A percentile compares a stretch with the other conserved stretches of the same genome.
phyloP scores from a whole-genome alignment of 805 yeast species.

The Cyberlindnera misumaiensis region DNA sequence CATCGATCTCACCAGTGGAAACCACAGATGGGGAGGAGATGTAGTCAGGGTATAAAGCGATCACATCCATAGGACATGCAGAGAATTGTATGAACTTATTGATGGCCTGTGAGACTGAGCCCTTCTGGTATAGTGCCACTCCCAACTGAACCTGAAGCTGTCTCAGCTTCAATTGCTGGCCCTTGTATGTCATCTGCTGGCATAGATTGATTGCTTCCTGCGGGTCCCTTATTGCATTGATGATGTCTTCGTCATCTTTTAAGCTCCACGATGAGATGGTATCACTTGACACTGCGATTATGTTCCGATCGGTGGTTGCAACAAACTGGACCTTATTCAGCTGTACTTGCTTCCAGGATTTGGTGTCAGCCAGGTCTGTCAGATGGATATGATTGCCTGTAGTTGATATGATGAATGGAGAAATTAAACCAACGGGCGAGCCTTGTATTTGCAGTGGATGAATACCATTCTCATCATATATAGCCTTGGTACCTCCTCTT shows the following conservation, averaged over 20 bases:
- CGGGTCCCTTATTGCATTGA: constrained; percentile 2
- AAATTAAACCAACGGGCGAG: constrained; percentile 1
- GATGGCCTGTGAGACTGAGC: constrained; percentile 31
- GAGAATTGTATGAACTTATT: constrained; percentile 42
- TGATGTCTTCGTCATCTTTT: constrained; percentile 3
- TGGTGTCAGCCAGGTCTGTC: constrained; percentile 1
- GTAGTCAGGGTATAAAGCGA: constrained; percentile 37
- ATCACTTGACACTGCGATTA: constrained; percentile 4
- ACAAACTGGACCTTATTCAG: constrained; percentile 1
- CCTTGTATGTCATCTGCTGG: constrained; percentile 24
- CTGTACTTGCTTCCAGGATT: constrained; percentile 3
- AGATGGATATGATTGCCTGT: constrained; percentile 11
- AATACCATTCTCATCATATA: no score
- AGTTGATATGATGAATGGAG: constrained; percentile 7
- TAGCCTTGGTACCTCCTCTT: neutral
- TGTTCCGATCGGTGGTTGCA: neutral
- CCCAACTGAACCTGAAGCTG: constrained; percentile 39
- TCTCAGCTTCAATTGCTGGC: constrained; percentile 31
- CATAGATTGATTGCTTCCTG: constrained; percentile 32
- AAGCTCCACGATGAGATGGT: constrained; percentile 2
- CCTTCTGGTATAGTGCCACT: constrained; percentile 23
- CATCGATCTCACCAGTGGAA: neutral
- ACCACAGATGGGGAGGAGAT: constrained; percentile 12
- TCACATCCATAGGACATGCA: constrained; percentile 53
- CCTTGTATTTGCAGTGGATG: constrained; percentile 3